Percentiles rank a stretch among this genome's conserved stretches.
phyloP scores from a whole-genome alignment of 2,329 filamentous ascomycete species.

The Paecilomyces variotii region DNA sequence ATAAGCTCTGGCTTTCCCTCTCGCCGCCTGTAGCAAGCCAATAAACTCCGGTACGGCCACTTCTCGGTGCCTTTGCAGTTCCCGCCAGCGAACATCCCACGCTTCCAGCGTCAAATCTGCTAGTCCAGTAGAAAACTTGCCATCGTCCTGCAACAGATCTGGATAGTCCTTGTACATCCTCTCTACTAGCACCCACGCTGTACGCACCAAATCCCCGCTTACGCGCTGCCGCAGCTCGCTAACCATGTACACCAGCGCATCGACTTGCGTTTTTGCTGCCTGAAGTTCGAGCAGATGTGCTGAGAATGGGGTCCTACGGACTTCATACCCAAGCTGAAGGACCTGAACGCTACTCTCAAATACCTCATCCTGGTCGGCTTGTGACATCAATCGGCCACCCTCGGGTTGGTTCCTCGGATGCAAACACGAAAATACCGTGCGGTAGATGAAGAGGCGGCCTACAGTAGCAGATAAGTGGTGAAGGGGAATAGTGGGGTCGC shows the following conservation, averaged over 20 bases:
- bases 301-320: slow-evolving; percentile 32
- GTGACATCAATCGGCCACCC: slow-evolving; percentile 8
- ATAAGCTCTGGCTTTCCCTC: too few species aligned
- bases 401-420: slow-evolving; percentile 32
- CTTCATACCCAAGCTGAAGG: slow-evolving; percentile 8
- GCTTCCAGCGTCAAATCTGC: too few species aligned
- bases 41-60: too few species aligned
- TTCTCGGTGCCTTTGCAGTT: too few species aligned
- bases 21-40: too few species aligned
- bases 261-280: too few species aligned
- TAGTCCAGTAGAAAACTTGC: too few species aligned
- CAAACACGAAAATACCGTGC: slow-evolving; percentile 32
- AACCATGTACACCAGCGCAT: slow-evolving; percentile 43
- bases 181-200: slow-evolving; percentile 31
- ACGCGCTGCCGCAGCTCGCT: slow-evolving; percentile 32
- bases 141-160: too few species aligned
- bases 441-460: slow-evolving; percentile 37
- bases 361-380: slow-evolving; percentile 14
- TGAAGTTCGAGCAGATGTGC: slow-evolving; percentile 31
- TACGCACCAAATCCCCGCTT: slow-evolving; percentile 25
- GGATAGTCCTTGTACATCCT: too few species aligned
- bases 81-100: too few species aligned
- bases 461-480: slow-evolving; percentile 21
- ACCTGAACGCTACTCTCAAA: slow-evolving; percentile 31
- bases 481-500: slow-evolving; percentile 32